Evolutionary conservation across 192 early-diverging fungal genomes (phyloP), one percentile per base, ranked within the genome.

Genomic region (Coemansia sp.): DNA sequence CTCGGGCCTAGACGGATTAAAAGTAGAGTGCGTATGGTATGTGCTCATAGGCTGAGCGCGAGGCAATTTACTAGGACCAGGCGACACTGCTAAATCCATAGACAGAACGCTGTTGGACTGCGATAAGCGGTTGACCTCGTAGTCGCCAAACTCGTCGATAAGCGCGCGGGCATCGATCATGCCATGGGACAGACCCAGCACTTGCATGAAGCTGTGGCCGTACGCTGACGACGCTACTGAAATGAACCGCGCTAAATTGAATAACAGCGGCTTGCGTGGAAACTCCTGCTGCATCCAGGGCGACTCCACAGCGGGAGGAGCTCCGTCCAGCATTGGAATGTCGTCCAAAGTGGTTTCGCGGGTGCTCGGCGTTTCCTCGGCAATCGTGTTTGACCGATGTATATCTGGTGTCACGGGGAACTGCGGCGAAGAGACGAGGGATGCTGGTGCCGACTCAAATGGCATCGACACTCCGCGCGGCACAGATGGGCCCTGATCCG

Each of bases 201-300:
- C 87, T 41, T 86, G 84, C 90, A 92, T 90, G 58, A 92, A 92
- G 18, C 85, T 85, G 43, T 87, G 84, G 8, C 90, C 90, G 39
- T 92, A 92, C 4, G 87, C 87, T 22, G 89, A 87, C 6, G 88
- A 89, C 3, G 90, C 87, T 40, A 90, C 84, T 3, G 87, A 81
- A 61, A 90, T 86, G 43, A 89, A 92, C 41, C 89, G 86, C 15
- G 87, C 86, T 55, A 92, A 82, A 59, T 92, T 90, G 67, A 79
- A 79, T 8, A 90, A 71, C 39, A 92, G 66, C 38, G 88, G 90
- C 24, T 73, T 74, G 62, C 69, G 71, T 10, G 80, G 74, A 20
- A 75, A 80, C 35, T 76, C 75, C 52, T 80, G 55, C 58, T 80
- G 55, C 58, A 78, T 59, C 47, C 70, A 61, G 20, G 55, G 43